A percentile compares a stretch with the other conserved stretches of the same genome.
Conservation (phyloP, 2,329 filamentous ascomycete species). For the Whalleya microplaca region DNA sequence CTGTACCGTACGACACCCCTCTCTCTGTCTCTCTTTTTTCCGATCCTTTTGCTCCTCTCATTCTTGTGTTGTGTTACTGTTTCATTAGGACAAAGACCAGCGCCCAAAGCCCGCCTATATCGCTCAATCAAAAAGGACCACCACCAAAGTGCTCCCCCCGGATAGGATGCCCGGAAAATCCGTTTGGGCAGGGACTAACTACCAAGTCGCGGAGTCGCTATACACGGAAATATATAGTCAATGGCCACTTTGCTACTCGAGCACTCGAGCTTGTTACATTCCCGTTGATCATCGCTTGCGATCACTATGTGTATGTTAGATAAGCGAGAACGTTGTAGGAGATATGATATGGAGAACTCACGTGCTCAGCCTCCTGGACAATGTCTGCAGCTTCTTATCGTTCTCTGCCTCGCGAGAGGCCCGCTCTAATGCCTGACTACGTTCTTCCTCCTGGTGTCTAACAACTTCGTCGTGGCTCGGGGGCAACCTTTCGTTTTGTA, state of each 20-base stretch:
- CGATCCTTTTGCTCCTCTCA: slow-evolving; percentile 25
- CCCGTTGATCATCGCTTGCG: slow-evolving; percentile 35
- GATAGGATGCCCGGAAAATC: slow-evolving; percentile 19
- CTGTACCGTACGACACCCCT: slow-evolving; percentile 10
- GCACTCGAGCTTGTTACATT: slow-evolving; percentile 27
- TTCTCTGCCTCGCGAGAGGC: slow-evolving; percentile 90
- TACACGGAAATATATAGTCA: slow-evolving; percentile 23
- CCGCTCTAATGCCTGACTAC: slow-evolving; percentile 81
- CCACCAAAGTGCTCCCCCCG: slow-evolving; percentile 16
- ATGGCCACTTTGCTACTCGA: slow-evolving; percentile 16
- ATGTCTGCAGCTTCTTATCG: slow-evolving; percentile 81
- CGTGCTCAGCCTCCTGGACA: slow-evolving; percentile 95
- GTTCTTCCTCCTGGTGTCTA: slow-evolving; percentile 79
- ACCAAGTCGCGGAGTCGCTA: slow-evolving; percentile 16
- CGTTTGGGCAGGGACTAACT: slow-evolving; percentile 22
- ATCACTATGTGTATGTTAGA: slow-evolving; percentile 33
- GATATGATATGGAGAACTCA: slow-evolving; percentile 56
- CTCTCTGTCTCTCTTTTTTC: no score
- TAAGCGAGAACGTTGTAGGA: slow-evolving; percentile 2
- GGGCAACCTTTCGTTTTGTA: slow-evolving; percentile 94
- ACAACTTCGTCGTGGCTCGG: slow-evolving; percentile 91
- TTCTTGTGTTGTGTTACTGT: no score
- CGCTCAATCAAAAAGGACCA: slow-evolving; percentile 22
- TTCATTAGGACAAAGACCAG: slow-evolving; percentile 22
- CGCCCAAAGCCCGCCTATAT: slow-evolving; percentile 23